Percentiles rank a stretch among this genome's conserved stretches.
These are phyloP conservation scores for Fusarium tanahbumbuense DNA, from an alignment of 2,329 filamentous ascomycete species.

Conservation along the genomic window DNA sequence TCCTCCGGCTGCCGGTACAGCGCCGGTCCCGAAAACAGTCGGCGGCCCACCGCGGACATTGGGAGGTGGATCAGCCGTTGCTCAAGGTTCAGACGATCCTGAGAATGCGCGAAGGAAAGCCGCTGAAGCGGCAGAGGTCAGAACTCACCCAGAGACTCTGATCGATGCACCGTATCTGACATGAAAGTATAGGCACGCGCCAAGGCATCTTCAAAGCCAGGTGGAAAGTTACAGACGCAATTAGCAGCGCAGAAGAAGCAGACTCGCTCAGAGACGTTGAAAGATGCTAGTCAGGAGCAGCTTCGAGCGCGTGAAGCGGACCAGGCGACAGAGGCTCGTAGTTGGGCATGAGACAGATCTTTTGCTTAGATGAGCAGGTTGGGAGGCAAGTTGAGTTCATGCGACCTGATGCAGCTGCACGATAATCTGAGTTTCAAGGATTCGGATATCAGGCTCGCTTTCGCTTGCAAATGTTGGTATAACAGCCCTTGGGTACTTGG, in stretches of 20 bases:
- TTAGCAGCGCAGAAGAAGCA: constrained; percentile 81
- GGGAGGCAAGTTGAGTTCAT: not conserved
- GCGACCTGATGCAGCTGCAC: not conserved
- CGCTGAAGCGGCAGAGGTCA: constrained; percentile 85
- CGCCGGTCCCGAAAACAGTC: constrained; percentile 64
- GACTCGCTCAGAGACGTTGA: constrained; percentile 74
- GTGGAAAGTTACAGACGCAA: constrained; percentile 77
- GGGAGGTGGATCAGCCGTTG: constrained; percentile 61
- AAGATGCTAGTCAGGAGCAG: constrained; percentile 75
- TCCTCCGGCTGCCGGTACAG: constrained; percentile 60
- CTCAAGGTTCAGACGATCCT: constrained; percentile 43
- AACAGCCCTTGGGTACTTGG: not conserved
- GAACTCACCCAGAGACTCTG: constrained; percentile 46
- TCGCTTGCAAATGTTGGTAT: not conserved
- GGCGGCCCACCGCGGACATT: constrained; percentile 72
- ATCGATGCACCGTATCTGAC: not conserved
- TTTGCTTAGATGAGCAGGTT: not conserved
- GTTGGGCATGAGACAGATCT: constrained; percentile 49
- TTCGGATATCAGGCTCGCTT: not conserved
- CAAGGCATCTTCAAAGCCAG: constrained; percentile 66
- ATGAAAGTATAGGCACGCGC: constrained; percentile 70
- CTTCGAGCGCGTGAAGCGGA: constrained; percentile 75
- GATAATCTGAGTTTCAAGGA: not conserved
- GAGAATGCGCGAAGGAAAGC: constrained; percentile 78
- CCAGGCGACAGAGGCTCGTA: constrained; percentile 56